Evolutionary conservation across 352 stramenopile genomes (phyloP).

Genomic region (Phytophthora podocarpi): DNA sequence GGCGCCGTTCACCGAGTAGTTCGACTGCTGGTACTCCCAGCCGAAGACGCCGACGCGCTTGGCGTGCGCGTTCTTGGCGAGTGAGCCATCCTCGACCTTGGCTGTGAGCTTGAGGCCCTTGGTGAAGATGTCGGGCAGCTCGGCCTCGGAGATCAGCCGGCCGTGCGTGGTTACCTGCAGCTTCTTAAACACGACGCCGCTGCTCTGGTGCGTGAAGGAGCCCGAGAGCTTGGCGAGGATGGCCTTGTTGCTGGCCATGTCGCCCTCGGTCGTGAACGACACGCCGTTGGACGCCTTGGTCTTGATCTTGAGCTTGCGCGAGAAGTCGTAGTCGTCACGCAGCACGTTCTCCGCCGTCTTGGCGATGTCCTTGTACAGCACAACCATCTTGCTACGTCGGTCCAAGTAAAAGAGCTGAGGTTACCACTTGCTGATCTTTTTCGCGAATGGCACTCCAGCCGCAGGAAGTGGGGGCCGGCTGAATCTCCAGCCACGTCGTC

Average conservation of each 20-base stretch:
- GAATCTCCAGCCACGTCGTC: conserved; percentile 19
- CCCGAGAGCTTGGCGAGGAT: conserved; percentile 85
- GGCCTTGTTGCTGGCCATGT: conserved; percentile 87
- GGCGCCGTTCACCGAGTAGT: conserved; percentile 64
- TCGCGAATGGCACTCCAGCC: conserved; percentile 52
- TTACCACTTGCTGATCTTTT: conserved; percentile 50
- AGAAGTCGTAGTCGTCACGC: conserved; percentile 90
- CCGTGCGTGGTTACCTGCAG: conserved; percentile 87
- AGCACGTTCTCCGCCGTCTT: conserved; percentile 89
- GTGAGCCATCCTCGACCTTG: conserved; percentile 85
- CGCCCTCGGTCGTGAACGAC: conserved; percentile 86
- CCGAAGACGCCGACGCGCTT: conserved; percentile 81
- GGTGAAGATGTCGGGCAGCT: conserved; percentile 83
- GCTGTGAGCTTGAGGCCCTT: conserved; percentile 81
- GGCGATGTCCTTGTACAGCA: conserved; percentile 87
- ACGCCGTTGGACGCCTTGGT: conserved; percentile 88
- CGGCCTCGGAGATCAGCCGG: conserved; percentile 74
- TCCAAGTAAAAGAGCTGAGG: conserved; percentile 2
- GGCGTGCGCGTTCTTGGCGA: conserved; percentile 77
- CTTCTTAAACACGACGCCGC: conserved; percentile 85
- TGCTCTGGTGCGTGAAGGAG: conserved; percentile 67
- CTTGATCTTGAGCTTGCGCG: conserved; percentile 92
- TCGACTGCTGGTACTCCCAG: conserved; percentile 73
- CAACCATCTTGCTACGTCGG: conserved; percentile 66
- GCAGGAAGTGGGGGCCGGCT: conserved; percentile 16